Evolutionary conservation across 1,139 yeast genomes (phyloP).

Genomic region (Scheffersomyces segobiensis): DNA sequence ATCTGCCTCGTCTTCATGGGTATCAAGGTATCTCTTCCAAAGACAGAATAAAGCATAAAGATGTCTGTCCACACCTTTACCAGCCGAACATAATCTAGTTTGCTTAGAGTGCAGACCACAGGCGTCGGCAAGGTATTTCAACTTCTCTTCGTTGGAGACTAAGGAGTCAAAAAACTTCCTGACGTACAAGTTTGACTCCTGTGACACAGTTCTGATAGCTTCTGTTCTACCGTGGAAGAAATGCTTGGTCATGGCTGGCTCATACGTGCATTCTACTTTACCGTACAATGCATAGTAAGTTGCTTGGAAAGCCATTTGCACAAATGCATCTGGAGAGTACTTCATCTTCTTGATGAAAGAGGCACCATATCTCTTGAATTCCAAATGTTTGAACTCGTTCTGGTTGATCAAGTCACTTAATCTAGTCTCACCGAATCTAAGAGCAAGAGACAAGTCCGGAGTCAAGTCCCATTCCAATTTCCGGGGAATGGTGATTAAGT

Average conservation of each 20-base stretch:
- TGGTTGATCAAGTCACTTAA: conserved; percentile 85
- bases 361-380: conserved; percentile 75
- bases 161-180: conserved; percentile 78
- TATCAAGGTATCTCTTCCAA: conserved; percentile 74
- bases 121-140: conserved; percentile 62
- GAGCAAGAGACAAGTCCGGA: conserved; percentile 70
- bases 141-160: conserved; percentile 59
- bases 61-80: conserved; percentile 89
- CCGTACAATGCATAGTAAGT: conserved; percentile 92
- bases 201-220: conserved; percentile 82
- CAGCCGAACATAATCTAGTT: conserved; percentile 69
- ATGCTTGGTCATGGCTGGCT: conserved; percentile 92
- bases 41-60: conserved; percentile 83
- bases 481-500: conserved; percentile 68
- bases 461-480: conserved; percentile 89
- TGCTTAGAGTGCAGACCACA: conserved; percentile 68
- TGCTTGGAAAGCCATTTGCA: conserved; percentile 92
- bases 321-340: conserved; percentile 91
- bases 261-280: conserved; percentile 89
- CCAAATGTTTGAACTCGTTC: conserved; percentile 82
- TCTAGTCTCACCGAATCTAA: conserved; percentile 90
- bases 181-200: conserved; percentile 78
- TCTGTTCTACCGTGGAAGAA: conserved; percentile 91
- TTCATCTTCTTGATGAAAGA: conserved; percentile 80
- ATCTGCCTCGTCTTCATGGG: conserved; percentile 13